Evolutionary conservation across 148 eudicot genomes (phyloP).

Genomic region (Chenopodium berlandieri): DNA sequence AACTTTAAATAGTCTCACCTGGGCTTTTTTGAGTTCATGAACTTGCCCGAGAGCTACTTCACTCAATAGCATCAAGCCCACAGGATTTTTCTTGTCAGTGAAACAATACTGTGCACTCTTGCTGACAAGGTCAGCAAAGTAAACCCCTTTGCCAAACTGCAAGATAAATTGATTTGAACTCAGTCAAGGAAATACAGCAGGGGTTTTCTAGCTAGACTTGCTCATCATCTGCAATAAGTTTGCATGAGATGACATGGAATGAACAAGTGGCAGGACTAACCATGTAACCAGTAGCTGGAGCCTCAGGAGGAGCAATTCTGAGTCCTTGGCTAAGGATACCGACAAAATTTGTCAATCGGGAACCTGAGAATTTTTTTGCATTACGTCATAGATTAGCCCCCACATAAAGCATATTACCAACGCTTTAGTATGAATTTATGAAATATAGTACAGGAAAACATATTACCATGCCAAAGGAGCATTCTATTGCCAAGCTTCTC

Average conservation of each 20-base stretch:
- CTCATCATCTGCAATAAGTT: neutral
- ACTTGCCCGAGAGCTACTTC: slow-evolving; percentile 95
- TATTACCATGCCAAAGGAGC: slow-evolving; percentile 98
- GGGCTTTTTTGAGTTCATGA: slow-evolving; percentile 73
- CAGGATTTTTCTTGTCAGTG: slow-evolving; percentile 80
- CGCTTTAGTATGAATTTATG: neutral
- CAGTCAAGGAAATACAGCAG: neutral
- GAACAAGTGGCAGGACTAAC: slow-evolving; percentile 36
- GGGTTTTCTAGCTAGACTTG: neutral
- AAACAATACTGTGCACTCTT: slow-evolving; percentile 98
- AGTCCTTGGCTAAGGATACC: slow-evolving; percentile 98
- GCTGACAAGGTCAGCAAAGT: slow-evolving; percentile 98
- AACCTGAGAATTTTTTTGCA: slow-evolving; percentile 50
- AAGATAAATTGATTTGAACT: slow-evolving; percentile 8
- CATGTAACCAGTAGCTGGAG: slow-evolving; percentile 99
- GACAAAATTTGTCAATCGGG: slow-evolving; percentile 93
- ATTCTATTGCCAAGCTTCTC: slow-evolving; percentile 89
- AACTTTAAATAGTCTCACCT: slow-evolving; percentile 43
- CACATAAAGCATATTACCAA: neutral
- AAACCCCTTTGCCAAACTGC: slow-evolving; percentile 97
- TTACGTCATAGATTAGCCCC: neutral
- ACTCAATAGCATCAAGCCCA: slow-evolving; percentile 93
- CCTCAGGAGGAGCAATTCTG: slow-evolving; percentile 98
- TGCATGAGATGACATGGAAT: neutral
- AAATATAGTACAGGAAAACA: slow-evolving; percentile 1